A percentile compares a stretch with the other conserved stretches of the same genome.
Conservation (phyloP, 768 basidiomycete species). For the Boletus sp. region DNA sequence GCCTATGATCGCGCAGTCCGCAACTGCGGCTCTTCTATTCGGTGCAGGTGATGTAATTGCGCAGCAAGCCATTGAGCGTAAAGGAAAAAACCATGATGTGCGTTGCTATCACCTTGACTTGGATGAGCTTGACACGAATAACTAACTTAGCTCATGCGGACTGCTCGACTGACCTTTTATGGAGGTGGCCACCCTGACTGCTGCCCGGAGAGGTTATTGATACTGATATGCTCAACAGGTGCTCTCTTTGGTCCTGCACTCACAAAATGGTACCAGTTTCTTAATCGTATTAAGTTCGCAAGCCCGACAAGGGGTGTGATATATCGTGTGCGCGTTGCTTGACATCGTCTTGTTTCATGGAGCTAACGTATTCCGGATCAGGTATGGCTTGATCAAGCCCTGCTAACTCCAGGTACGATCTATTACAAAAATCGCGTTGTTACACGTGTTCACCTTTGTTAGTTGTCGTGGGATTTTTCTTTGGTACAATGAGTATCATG, state of each 20-base stretch:
- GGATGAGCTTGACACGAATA: neutral
- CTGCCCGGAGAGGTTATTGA: neutral
- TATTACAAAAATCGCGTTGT: constrained; percentile 14
- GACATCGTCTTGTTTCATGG: neutral
- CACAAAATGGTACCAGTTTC: constrained; percentile 77
- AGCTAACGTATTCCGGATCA: constrained; percentile 24
- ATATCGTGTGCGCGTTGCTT: constrained; percentile 50
- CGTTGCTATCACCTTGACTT: constrained; percentile 22
- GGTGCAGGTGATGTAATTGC: constrained; percentile 79
- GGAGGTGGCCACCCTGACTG: constrained; percentile 47
- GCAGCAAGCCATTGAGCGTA: constrained; percentile 79
- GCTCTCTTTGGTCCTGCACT: constrained; percentile 77
- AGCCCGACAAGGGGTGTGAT: constrained; percentile 56
- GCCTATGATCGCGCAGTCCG: constrained; percentile 62
- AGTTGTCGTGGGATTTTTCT: constrained; percentile 54
- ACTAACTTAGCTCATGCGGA: constrained; percentile 49
- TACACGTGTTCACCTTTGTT: constrained; percentile 3
- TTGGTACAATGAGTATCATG: constrained; percentile 74
- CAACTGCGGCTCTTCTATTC: constrained; percentile 66
- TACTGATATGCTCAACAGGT: constrained; percentile 35
- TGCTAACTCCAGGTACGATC: constrained; percentile 63
- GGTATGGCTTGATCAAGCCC: constrained; percentile 82
- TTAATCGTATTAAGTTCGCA: constrained; percentile 69
- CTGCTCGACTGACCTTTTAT: constrained; percentile 66
- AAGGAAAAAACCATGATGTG: constrained; percentile 75